Percentiles rank a stretch among this genome's conserved stretches.
phyloP scores from a whole-genome alignment of 2,329 filamentous ascomycete genomes.

The Myriosclerotinia curreyana region DNA sequence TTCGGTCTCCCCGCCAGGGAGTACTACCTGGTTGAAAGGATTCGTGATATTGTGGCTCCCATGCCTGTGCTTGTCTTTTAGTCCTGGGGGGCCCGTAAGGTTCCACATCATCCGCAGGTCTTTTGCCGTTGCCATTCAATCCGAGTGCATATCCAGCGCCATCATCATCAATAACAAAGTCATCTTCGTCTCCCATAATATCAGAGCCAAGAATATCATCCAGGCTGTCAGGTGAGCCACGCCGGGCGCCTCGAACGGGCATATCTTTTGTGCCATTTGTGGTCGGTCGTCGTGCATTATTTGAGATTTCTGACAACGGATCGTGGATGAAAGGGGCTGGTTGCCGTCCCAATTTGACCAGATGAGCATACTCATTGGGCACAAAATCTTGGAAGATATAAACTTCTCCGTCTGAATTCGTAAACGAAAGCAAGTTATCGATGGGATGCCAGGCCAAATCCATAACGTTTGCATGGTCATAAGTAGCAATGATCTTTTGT shows the following conservation, averaged over 20 bases:
- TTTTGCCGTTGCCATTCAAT: conserved; percentile 61
- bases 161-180: conserved; percentile 93
- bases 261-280: conserved; percentile 54
- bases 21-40: conserved; percentile 93
- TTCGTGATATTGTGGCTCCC: conserved; percentile 67
- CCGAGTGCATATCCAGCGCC: conserved; percentile 79
- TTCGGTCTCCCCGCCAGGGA: conserved; percentile 90
- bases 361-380: conserved; percentile 53
- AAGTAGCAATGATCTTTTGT: conserved; percentile 73
- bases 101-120: conserved; percentile 49
- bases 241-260: conserved; percentile 51
- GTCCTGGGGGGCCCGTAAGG: conserved; percentile 42
- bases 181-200: conserved; percentile 54
- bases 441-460: conserved; percentile 88
- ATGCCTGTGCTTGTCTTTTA: conserved; percentile 40
- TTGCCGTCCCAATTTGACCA: conserved; percentile 60
- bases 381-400: conserved; percentile 80
- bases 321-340: conserved; percentile 85
- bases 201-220: conserved; percentile 74
- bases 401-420: conserved; percentile 86
- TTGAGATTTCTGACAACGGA: conserved; percentile 65
- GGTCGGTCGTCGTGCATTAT: conserved; percentile 57
- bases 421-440: conserved; percentile 86
- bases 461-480: conserved; percentile 79
- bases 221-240: conserved; percentile 69